Evolutionary conservation across 257 asterid genomes (phyloP), one percentile per base, ranked within the genome.

Genomic region (Solanum sparsipilum): DNA sequence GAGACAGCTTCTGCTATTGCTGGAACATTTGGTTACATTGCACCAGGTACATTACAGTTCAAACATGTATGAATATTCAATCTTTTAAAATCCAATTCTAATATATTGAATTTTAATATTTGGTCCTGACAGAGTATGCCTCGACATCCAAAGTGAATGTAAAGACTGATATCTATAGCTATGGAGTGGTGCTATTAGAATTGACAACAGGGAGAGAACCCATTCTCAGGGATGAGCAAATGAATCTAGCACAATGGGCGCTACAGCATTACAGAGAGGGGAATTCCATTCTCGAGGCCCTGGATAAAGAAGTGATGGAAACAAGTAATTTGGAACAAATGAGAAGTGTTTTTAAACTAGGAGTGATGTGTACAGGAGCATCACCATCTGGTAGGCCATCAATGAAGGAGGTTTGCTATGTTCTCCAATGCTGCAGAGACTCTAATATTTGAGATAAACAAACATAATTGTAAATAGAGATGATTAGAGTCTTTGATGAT

Each of bases 181-280:
- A 88, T 13, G 93, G 93, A 41, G 93, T 92, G n/a, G 92, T 90
- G 48, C 75, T 92, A 9, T 76, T 92, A 56, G 93, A 90, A 73
- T 88, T 92, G 76, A 89, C 91, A 73, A 92, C 92, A 0, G 93
- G 93, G 84, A 87, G 92, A 86, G 94, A 93, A 90, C 92, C 98
- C 29, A 92, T 91, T 58, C 39, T 58, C 15, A 93, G 94, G 67
- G 96, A 91, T 4, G 98, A 95, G 88, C 89, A 94, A 27, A 88
- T 91, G 4, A 92, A 94, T 92, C 95, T 96, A 9, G 97, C 97
- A 13, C 96, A 96, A 86, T 96, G 99, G 98, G 96, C 98, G 5
- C 92, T 96, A 98, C 90, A 74, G 91, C 91, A 84, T 31, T 93
- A 88, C 13, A 90, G 91, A 76, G 94, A 95, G 84, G 98, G 93